Conservation (phyloP, 1,284 basidiomycete species). For the Boletellus deceptivus region DNA sequence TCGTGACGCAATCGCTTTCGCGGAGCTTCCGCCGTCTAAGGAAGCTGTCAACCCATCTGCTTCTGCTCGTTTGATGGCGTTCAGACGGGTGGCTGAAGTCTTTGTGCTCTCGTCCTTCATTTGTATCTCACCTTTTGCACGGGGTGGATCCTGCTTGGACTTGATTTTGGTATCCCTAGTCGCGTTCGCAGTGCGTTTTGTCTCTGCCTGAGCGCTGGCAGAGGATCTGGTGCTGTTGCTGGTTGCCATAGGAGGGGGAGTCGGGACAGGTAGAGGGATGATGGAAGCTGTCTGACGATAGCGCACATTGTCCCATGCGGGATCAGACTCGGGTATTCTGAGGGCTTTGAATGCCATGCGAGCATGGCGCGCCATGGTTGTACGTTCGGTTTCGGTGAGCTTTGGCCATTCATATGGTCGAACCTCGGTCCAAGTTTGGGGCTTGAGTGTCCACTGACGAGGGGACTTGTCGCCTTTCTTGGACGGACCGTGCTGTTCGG, state of each 20-base stretch:
- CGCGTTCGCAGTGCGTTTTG: slow-evolving; percentile 41
- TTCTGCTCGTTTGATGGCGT: slow-evolving; percentile 34
- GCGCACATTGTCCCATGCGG: slow-evolving; percentile 49
- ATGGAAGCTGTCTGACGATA: slow-evolving; percentile 27
- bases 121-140: slow-evolving; percentile 43
- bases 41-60: slow-evolving; percentile 15
- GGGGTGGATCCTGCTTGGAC: slow-evolving; percentile 40
- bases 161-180: slow-evolving; percentile 47
- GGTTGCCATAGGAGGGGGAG: slow-evolving; percentile 14
- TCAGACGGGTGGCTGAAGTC: slow-evolving; percentile 15
- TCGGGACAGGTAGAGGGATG: slow-evolving; percentile 8
- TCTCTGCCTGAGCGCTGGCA: slow-evolving; percentile 27
- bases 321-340: slow-evolving; percentile 54
- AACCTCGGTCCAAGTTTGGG: slow-evolving; percentile 59
- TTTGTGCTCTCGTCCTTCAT: slow-evolving; percentile 55
- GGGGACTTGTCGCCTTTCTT: slow-evolving; percentile 38
- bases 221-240: slow-evolving; percentile 22
- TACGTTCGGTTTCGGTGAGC: slow-evolving; percentile 46
- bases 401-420: slow-evolving; percentile 61
- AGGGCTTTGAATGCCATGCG: slow-evolving; percentile 45
- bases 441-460: slow-evolving; percentile 52
- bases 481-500: slow-evolving; percentile 39
- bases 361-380: slow-evolving; percentile 47
- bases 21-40: slow-evolving; percentile 6
- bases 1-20: slow-evolving; percentile 25